phyloP scores from a whole-genome alignment of 2,329 filamentous ascomycete species.

The Pezicula carpinea region DNA sequence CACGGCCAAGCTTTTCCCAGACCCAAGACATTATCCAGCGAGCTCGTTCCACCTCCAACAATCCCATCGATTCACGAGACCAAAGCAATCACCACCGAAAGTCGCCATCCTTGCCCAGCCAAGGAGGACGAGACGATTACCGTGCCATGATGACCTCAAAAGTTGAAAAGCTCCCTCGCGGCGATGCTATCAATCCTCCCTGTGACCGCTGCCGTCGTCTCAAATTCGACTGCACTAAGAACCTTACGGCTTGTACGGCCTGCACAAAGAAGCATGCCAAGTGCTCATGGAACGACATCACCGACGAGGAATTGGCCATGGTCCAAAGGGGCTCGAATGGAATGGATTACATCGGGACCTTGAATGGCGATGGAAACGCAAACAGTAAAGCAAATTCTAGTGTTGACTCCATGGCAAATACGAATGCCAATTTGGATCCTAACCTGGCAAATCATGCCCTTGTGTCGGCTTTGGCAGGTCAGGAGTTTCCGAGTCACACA shows the following conservation, averaged over 20 bases:
- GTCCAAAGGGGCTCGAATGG: background rate
- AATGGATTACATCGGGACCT: too few species aligned
- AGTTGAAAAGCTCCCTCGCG: slow-evolving; percentile 71
- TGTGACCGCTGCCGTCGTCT: slow-evolving; percentile 80
- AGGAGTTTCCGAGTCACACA: too few species aligned
- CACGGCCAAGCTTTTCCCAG: background rate
- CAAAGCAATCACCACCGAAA: slow-evolving; percentile 28
- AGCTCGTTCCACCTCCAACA: background rate
- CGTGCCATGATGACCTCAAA: slow-evolving; percentile 65
- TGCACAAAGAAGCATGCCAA: slow-evolving; percentile 90
- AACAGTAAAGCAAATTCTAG: too few species aligned
- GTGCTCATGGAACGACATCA: slow-evolving; percentile 80
- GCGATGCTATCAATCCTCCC: slow-evolving; percentile 72
- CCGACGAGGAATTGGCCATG: slow-evolving; percentile 56
- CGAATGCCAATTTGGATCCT: slow-evolving; percentile 13
- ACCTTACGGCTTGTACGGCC: slow-evolving; percentile 79
- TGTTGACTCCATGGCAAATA: too few species aligned
- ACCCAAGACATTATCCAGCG: background rate
- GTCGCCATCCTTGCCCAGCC: slow-evolving; percentile 16
- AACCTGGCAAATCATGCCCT: slow-evolving; percentile 10
- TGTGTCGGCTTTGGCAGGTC: too few species aligned
- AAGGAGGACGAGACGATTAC: slow-evolving; percentile 32
- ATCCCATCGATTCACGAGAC: background rate
- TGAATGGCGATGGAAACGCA: too few species aligned
- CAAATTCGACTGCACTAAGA: slow-evolving; percentile 78